phyloP scores from a whole-genome alignment of 768 basidiomycete species.

The Boletus rubroflammeus region DNA sequence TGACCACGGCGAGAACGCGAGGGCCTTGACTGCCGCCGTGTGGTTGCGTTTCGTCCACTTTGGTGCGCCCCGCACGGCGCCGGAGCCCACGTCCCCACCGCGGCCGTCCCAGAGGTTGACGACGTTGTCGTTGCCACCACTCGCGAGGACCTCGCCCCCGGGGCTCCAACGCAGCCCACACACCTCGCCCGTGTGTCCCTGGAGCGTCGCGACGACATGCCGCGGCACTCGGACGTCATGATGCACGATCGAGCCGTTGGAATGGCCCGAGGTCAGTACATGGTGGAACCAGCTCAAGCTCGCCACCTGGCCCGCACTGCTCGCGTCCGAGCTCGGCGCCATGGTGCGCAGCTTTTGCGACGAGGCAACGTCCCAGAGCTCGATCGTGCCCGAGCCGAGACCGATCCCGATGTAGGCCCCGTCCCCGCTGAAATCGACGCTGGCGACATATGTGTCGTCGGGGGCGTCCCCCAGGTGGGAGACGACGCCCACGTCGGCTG shows the following conservation, averaged over 20 bases:
- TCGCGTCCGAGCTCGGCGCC: conserved; percentile 41
- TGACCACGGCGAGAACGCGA: conserved; percentile 98
- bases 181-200: conserved; percentile 90
- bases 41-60: conserved; percentile 93
- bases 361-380: conserved; percentile 90
- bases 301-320: conserved; percentile 61
- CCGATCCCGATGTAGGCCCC: conserved; percentile 83
- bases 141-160: conserved; percentile 88
- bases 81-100: conserved; percentile 48
- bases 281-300: conserved; percentile 86
- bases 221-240: conserved; percentile 87
- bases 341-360: conserved; percentile 85
- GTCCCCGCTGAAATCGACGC: conserved; percentile 76
- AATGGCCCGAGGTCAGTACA: conserved; percentile 82
- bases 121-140: conserved; percentile 96
- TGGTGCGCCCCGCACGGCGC: conserved; percentile 53
- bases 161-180: conserved; percentile 88
- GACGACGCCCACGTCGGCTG: conserved; percentile 86
- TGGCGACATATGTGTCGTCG: conserved; percentile 71
- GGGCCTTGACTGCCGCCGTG: conserved; percentile 82
- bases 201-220: conserved; percentile 87
- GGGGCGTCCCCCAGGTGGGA: conserved; percentile 70
- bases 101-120: conserved; percentile 97
- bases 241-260: conserved; percentile 94
- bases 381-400: conserved; percentile 76